Evolutionary conservation across 1,139 yeast genomes (phyloP).

Genomic region (Sugiyamaella pinicola): DNA sequence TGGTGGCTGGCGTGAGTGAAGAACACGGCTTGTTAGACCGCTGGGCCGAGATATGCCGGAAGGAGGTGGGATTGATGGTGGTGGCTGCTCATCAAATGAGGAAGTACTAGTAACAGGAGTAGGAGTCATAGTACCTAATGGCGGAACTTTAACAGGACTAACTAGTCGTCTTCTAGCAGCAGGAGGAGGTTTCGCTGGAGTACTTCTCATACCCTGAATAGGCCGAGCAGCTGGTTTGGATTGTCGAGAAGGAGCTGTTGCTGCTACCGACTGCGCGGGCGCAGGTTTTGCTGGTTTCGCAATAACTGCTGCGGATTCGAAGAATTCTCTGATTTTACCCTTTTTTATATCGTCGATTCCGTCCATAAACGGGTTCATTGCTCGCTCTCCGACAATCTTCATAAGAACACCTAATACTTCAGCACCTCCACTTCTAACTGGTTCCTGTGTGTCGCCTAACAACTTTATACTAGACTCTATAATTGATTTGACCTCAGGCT

Average conservation of each 20-base stretch:
- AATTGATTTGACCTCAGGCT: constrained; percentile 57
- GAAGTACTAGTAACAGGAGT: too few relatives aligned
- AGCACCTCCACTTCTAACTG: constrained; percentile 77
- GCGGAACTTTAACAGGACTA: constrained; percentile 23
- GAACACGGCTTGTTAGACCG: constrained; percentile 25
- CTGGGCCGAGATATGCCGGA: constrained; percentile 20
- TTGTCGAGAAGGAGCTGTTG: constrained; percentile 22
- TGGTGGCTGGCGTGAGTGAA: constrained; percentile 26
- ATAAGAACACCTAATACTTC: constrained; percentile 79
- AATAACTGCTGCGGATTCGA: constrained; percentile 58
- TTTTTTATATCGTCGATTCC: constrained; percentile 71
- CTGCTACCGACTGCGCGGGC: constrained; percentile 31
- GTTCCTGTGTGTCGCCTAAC: constrained; percentile 80
- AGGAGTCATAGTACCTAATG: not conserved
- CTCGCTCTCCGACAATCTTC: constrained; percentile 79
- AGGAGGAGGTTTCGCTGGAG: constrained; percentile 25
- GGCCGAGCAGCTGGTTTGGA: constrained; percentile 25
- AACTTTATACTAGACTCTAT: constrained; percentile 61
- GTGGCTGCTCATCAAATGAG: not conserved
- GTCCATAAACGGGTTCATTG: constrained; percentile 60
- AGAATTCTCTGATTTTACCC: constrained; percentile 64
- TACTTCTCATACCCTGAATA: constrained; percentile 21
- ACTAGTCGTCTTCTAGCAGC: constrained; percentile 21
- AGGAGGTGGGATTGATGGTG: constrained; percentile 9
- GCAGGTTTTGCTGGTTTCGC: constrained; percentile 41